Conservation (phyloP, 495 filamentous ascomycete species). For the Pyronema omphalodes region DNA sequence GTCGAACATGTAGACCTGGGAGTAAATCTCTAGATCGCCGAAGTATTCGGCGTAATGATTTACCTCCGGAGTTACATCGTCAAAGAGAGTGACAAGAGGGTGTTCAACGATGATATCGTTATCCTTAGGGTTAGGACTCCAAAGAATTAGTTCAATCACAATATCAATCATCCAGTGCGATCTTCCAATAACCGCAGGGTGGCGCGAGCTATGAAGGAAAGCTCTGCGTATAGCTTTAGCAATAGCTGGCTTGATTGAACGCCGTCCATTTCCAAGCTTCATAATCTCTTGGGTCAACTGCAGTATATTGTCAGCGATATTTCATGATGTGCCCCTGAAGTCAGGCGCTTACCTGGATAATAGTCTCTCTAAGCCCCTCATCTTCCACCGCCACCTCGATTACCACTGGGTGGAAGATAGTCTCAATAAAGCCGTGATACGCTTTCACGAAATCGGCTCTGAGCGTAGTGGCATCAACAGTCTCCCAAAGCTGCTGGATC, state of each 20-base stretch:
- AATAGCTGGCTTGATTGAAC: conserved; percentile 15
- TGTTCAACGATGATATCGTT: conserved; percentile 15
- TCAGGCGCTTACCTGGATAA: conserved; percentile 1
- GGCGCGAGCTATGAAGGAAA: conserved; percentile 4
- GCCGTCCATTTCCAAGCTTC: conserved; percentile 15
- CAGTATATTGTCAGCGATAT: neutral
- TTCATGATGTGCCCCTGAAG: neutral
- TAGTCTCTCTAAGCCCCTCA: neutral
- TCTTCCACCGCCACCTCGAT: conserved; percentile 2
- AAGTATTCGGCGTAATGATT: conserved; percentile 28
- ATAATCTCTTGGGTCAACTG: conserved; percentile 13
- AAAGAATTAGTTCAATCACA: conserved; percentile 11
- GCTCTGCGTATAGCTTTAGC: conserved; percentile 9
- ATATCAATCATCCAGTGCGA: conserved; percentile 14
- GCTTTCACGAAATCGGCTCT: neutral
- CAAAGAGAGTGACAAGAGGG: conserved; percentile 12
- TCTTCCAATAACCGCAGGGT: conserved; percentile 6
- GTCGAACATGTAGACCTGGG: conserved; percentile 30
- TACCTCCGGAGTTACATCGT: conserved; percentile 6
- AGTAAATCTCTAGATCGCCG: conserved; percentile 24
- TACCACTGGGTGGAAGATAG: conserved; percentile 12
- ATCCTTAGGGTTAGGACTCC: conserved; percentile 9
- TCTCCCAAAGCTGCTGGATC: conserved; percentile 18
- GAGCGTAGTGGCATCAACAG: conserved; percentile 11
- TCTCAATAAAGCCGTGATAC: conserved; percentile 12